Evolutionary conservation across 352 stramenopile genomes (phyloP).

Genomic region (Pythium biforme): DNA sequence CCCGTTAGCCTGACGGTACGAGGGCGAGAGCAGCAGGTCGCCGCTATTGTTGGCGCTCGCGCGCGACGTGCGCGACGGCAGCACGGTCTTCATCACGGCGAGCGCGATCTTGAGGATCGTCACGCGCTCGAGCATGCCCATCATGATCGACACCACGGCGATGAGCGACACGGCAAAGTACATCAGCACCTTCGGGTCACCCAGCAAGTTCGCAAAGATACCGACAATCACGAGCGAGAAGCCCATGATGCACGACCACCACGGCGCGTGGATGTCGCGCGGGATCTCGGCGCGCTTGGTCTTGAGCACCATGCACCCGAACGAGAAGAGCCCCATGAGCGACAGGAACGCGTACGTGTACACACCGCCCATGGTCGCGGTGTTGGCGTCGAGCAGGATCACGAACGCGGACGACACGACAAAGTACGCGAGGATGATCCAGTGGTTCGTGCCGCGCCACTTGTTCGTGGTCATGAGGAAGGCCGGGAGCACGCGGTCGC

Average conservation of each 20-base stretch:
- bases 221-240: constrained; percentile 68
- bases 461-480: constrained; percentile 45
- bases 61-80: constrained; percentile 39
- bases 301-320: constrained; percentile 91
- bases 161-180: constrained; percentile 79
- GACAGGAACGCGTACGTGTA: constrained; percentile 92
- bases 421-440: constrained; percentile 66
- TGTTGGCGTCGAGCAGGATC: constrained; percentile 58
- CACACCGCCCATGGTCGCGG: constrained; percentile 81
- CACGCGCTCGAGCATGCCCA: constrained; percentile 79
- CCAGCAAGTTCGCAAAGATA: constrained; percentile 79
- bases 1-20: too few relatives aligned
- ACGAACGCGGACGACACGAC: constrained; percentile 45
- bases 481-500: constrained; percentile 47
- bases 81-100: constrained; percentile 61
- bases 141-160: constrained; percentile 72
- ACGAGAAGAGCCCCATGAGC: constrained; percentile 91
- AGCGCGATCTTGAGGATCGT: constrained; percentile 75
- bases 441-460: constrained; percentile 59
- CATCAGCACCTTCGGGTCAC: too few relatives aligned
- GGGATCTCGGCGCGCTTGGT: constrained; percentile 90
- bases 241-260: constrained; percentile 80
- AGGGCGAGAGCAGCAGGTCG: too few relatives aligned
- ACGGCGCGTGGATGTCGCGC: constrained; percentile 80
- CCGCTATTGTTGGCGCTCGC: constrained; percentile 34